Conservation (phyloP, 75 land plant species). For the Chamaecyparis obtusa region DNA sequence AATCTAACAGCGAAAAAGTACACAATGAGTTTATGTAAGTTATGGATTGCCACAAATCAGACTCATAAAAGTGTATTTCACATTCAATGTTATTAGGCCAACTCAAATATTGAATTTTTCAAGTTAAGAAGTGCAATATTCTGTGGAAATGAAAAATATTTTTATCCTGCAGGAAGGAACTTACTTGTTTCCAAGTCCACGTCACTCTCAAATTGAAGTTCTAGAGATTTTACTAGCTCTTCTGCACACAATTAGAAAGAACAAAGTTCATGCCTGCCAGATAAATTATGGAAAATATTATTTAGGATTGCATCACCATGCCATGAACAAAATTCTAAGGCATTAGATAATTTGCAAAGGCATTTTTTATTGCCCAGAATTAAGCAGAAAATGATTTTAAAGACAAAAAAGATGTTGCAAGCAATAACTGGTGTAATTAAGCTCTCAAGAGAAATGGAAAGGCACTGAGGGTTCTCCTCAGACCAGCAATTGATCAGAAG, state of each 20-base stretch:
- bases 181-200: conserved; percentile 44
- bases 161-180: background rate
- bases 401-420: background rate
- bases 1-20: background rate
- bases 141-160: background rate
- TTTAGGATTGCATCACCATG: background rate
- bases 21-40: background rate
- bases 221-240: conserved; percentile 34
- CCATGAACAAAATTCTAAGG: background rate
- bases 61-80: background rate
- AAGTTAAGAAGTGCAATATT: background rate
- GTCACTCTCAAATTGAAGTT: conserved; percentile 61
- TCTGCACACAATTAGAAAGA: conserved; percentile 32
- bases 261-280: background rate
- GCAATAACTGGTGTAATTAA: background rate
- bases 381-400: background rate
- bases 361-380: background rate
- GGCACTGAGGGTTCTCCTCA: background rate
- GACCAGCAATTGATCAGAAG: background rate
- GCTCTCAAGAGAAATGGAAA: background rate
- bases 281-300: background rate
- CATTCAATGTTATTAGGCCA: background rate
- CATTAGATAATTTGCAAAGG: background rate
- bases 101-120: background rate
- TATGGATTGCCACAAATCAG: background rate